These are phyloP conservation scores for Puya raimondii DNA, from an alignment of 176 grass and related monocot genomes.

Conservation along the genomic window DNA sequence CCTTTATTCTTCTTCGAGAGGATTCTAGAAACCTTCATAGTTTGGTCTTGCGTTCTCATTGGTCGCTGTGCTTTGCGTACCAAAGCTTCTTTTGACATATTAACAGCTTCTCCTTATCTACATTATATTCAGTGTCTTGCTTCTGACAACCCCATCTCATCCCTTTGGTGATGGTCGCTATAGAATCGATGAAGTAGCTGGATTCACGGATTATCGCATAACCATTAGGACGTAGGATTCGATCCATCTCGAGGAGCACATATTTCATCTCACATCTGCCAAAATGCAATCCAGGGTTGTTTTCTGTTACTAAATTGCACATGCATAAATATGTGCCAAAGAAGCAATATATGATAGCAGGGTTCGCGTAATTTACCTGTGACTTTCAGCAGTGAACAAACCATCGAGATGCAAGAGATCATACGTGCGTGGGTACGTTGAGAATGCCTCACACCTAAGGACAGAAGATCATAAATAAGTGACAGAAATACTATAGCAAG, in stretches of 20 bases:
- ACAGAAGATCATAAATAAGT: not conserved
- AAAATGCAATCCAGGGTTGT: conserved; percentile 1
- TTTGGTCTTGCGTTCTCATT: not conserved
- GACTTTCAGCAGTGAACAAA: conserved; percentile 71
- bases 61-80: conserved; percentile 42
- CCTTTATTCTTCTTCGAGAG: not conserved
- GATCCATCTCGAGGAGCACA: conserved; percentile 94
- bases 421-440: conserved; percentile 88
- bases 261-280: conserved; percentile 79
- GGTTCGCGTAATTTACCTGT: conserved; percentile 38
- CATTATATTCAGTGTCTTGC: conserved; percentile 49
- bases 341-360: not conserved
- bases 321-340: not conserved
- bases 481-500: not conserved
- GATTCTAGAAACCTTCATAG: not conserved
- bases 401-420: conserved; percentile 90
- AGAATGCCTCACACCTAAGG: conserved; percentile 88
- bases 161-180: conserved; percentile 63
- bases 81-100: conserved; percentile 89
- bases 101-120: conserved; percentile 72
- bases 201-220: conserved; percentile 71
- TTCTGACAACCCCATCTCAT: conserved; percentile 86
- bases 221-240: conserved; percentile 69
- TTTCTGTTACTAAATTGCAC: conserved; percentile 1
- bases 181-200: conserved; percentile 67